Evolutionary conservation across 2,329 filamentous ascomycete genomes (phyloP).

Genomic region (Lomentospora prolificans): DNA sequence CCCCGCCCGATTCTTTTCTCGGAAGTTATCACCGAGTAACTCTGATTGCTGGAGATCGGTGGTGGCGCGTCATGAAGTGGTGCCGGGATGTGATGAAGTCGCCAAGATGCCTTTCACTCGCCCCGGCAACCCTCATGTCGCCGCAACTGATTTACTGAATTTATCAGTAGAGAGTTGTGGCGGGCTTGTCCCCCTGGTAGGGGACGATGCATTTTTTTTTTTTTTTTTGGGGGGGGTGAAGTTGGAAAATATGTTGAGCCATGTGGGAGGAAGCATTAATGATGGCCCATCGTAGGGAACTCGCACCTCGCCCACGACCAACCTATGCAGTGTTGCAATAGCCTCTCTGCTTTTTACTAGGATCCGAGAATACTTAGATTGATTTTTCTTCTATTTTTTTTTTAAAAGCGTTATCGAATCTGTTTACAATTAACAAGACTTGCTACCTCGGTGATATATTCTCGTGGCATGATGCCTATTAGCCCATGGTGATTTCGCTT

Average conservation of each 20-base stretch:
- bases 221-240: background rate
- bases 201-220: background rate
- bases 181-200: background rate
- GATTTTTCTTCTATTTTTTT: background rate
- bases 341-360: background rate
- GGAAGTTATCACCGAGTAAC: background rate
- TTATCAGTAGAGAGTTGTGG: background rate
- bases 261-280: background rate
- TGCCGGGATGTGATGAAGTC: background rate
- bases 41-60: background rate
- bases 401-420: no score
- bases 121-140: background rate
- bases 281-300: no score
- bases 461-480: no score
- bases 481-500: background rate
- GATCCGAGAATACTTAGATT: background rate
- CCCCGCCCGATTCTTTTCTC: background rate
- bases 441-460: no score
- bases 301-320: no score
- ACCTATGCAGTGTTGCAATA: no score
- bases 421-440: no score
- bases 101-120: background rate
- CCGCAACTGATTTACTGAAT: background rate
- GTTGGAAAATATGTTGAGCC: background rate
- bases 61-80: background rate